Conservation (phyloP, 108 stramenopile genomes). For the Chaetoceros muelleri region DNA sequence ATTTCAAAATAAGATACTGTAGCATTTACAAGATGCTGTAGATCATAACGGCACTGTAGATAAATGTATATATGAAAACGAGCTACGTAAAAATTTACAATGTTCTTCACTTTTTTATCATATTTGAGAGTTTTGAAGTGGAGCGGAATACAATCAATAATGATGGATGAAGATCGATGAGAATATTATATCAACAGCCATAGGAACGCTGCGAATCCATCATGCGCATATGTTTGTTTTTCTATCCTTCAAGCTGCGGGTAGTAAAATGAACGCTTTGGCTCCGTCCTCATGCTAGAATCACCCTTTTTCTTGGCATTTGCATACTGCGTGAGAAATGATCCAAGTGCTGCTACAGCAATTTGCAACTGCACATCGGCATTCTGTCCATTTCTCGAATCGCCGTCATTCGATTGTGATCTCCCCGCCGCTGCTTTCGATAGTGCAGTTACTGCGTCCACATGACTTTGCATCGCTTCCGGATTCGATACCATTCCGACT, state of each 20-base stretch:
- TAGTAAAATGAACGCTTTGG: background rate
- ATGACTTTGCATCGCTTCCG: background rate
- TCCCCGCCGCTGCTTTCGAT: background rate
- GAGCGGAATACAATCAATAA: too few relatives aligned
- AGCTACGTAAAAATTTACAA: too few relatives aligned
- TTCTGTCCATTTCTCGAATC: background rate
- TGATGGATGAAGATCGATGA: too few relatives aligned
- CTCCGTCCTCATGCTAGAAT: background rate
- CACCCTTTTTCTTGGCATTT: background rate
- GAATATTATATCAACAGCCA: too few relatives aligned
- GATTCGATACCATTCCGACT: conserved; percentile 16
- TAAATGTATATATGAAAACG: too few relatives aligned
- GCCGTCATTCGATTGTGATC: background rate
- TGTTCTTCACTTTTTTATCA: too few relatives aligned
- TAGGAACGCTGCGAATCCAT: too few relatives aligned
- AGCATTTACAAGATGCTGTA: too few relatives aligned
- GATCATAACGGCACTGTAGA: too few relatives aligned
- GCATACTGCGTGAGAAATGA: background rate
- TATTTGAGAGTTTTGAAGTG: too few relatives aligned
- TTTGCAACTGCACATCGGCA: background rate
- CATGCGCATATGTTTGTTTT: too few relatives aligned
- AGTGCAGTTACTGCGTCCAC: background rate
- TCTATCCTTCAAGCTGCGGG: background rate
- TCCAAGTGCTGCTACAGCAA: background rate
- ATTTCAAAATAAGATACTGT: too few relatives aligned